These are phyloP conservation scores for Astraeus odoratus DNA, from an alignment of 768 basidiomycete species.

Conservation along the genomic window DNA sequence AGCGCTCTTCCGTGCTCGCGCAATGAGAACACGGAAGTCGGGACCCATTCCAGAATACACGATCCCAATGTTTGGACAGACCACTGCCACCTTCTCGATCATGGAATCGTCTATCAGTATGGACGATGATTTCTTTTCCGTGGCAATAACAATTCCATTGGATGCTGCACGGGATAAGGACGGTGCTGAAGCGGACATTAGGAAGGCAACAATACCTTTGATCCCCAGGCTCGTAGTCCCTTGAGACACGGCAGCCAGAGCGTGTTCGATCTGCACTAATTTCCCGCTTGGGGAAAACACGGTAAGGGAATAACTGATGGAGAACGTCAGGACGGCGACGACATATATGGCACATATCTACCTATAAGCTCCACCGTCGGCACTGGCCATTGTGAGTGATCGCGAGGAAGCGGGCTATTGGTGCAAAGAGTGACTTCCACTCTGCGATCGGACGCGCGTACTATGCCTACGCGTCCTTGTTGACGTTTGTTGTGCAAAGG, in stretches of 20 bases:
- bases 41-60: slow-evolving; percentile 99
- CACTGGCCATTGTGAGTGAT: slow-evolving; percentile 57
- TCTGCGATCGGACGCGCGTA: slow-evolving; percentile 20
- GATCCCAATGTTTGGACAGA: slow-evolving; percentile 98
- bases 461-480: slow-evolving; percentile 23
- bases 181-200: slow-evolving; percentile 20
- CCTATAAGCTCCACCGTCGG: slow-evolving; percentile 81
- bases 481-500: slow-evolving; percentile 15
- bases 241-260: slow-evolving; percentile 89
- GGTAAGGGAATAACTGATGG: slow-evolving; percentile 88
- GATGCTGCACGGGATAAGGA: slow-evolving; percentile 55
- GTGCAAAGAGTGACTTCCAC: slow-evolving; percentile 12
- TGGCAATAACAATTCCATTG: slow-evolving; percentile 98
- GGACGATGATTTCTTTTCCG: slow-evolving; percentile 98
- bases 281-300: slow-evolving; percentile 99
- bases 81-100: slow-evolving; percentile 93
- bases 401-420: slow-evolving; percentile 10
- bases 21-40: slow-evolving; percentile 91
- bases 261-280: slow-evolving; percentile 99
- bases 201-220: slow-evolving; percentile 62
- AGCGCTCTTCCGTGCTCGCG: slow-evolving; percentile 94
- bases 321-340: slow-evolving; percentile 12
- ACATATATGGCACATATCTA: slow-evolving; percentile 19
- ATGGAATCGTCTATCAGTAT: slow-evolving; percentile 97
- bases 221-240: slow-evolving; percentile 98